Evolutionary conservation across 148 eudicot species (phyloP).

Genomic region (Chenopodium suecicum): DNA sequence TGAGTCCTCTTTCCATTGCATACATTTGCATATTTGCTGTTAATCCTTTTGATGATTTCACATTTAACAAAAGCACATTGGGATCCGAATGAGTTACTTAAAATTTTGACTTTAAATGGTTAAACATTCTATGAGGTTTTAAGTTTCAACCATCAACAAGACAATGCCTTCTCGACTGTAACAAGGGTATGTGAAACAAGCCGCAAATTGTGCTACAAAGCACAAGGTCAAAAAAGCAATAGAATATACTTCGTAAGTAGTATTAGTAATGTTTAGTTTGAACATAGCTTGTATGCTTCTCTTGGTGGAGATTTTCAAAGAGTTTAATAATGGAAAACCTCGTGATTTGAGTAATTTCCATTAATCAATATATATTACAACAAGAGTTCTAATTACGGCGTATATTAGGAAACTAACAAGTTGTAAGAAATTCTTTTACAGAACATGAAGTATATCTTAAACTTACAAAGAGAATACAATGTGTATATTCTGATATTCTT

Average conservation of each 20-base stretch:
- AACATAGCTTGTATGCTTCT: background rate
- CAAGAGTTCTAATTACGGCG: no score
- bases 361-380: no score
- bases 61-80: background rate
- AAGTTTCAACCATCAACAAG: background rate
- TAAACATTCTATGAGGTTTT: background rate
- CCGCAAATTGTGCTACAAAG: conserved; percentile 18
- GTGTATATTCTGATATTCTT: no score
- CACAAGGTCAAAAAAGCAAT: conserved; percentile 13
- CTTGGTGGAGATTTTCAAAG: no score
- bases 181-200: conserved; percentile 11
- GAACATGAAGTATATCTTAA: no score
- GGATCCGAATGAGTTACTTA: background rate
- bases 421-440: no score
- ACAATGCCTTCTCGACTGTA: background rate
- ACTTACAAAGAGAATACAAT: no score
- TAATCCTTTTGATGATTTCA: background rate
- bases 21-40: no score
- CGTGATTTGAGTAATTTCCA: no score
- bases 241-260: background rate
- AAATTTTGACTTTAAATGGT: conserved; percentile 3
- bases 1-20: no score
- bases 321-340: no score
- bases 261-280: background rate
- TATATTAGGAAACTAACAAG: no score